A percentile compares a stretch with the other conserved stretches of the same genome.
phyloP scores from a whole-genome alignment of 2,329 filamentous ascomycete genomes.

The Zalaria obscura region DNA sequence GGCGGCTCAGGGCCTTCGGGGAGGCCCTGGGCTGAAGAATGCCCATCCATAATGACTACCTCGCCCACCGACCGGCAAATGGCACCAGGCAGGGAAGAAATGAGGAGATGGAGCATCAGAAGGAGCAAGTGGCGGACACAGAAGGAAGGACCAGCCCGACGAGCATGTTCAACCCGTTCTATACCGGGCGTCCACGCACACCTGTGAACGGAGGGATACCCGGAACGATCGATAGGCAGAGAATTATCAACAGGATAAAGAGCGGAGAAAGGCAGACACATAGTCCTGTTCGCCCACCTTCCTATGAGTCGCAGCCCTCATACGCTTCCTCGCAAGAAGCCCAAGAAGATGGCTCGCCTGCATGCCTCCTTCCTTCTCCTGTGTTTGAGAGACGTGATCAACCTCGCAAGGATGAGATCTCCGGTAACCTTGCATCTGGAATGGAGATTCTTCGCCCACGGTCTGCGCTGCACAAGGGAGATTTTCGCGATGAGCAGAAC shows the following conservation, averaged over 20 bases:
- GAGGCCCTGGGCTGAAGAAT: conserved; percentile 5
- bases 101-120: conserved; percentile 5
- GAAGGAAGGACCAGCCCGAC: conserved; percentile 7
- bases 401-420: neutral
- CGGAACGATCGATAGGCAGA: conserved; percentile 44
- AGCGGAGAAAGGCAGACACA: conserved; percentile 12
- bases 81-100: neutral
- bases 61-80: neutral
- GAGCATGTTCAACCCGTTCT: conserved; percentile 20
- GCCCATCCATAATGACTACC: conserved; percentile 6
- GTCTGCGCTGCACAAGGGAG: conserved; percentile 53
- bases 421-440: conserved; percentile 16
- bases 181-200: conserved; percentile 17
- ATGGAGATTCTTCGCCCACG: conserved; percentile 64
- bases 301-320: too few relatives aligned
- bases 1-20: conserved; percentile 2
- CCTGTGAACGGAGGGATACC: conserved; percentile 14
- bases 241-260: conserved; percentile 77
- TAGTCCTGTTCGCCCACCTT: neutral
- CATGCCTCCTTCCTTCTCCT: too few relatives aligned
- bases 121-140: conserved; percentile 5
- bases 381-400: conserved; percentile 10
- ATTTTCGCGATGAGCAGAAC: conserved; percentile 39
- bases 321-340: too few relatives aligned
- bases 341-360: too few relatives aligned